Base-by-base conservation (phyloP, 257 asterid species). In the Primulina tabacum region DNA sequence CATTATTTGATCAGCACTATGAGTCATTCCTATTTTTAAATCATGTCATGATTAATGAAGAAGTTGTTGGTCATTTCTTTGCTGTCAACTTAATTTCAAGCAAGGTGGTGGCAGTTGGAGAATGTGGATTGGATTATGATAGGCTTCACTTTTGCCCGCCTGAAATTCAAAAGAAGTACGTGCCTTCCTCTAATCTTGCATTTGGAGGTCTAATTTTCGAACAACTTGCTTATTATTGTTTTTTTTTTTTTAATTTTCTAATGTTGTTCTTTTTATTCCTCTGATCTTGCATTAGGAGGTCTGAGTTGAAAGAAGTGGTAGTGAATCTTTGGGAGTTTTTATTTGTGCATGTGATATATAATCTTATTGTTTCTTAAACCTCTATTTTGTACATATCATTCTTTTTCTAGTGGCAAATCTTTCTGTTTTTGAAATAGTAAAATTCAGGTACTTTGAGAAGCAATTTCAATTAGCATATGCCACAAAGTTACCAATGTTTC, bases 41-140 rank as follows among this genome's bases (percentile, higher is more conserved):
- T 50, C 43, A 8, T 55, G 28, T 32, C 65, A 60, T 80, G 43
- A 66, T 75, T 35, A 32, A 60, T 70, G 67, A 60, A 65, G 59
- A 26, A 14, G 52, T 16, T 69, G 28, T 28, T 58, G 38, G 33
- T 65, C 18, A 28, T 68, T 52, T 11, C 55, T 68, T 78, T 34
- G 61, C 30, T 67, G 62, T 4, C 67, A 28, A 72, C 26, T 55
- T 84, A 47, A 55, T 78, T 71, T 75, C 83, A 74, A 77, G 87
- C 83, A 86, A 90, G 97, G 96, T 93, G 79, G 99, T 93, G 85
- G 99, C 99, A 35, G 83, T 93, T 79, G 99, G 97, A 59, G 99
- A 93, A 79, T 93, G 99, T 73, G 99, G 99, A 75, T 77, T 93
- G 89, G 99, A 93, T 68, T 93, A 93, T 71, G 99, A 93, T 72